Evolutionary conservation across 768 basidiomycete genomes (phyloP).

Genomic region (Dacryopinax spathularia): DNA sequence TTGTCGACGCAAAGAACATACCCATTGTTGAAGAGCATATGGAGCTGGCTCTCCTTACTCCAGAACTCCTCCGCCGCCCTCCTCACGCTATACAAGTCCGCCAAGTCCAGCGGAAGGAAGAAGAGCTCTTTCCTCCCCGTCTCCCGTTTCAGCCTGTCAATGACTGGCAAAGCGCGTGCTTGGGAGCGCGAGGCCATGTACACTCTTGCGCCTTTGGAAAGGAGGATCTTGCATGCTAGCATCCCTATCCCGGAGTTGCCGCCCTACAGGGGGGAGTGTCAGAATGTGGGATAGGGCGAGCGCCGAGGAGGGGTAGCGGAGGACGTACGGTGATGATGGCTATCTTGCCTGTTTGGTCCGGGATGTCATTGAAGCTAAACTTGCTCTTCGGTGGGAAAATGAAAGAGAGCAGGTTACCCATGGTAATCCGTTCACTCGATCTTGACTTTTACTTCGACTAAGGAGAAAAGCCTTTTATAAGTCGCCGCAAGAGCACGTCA

Average conservation of each 20-base stretch:
- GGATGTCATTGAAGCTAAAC: conserved; percentile 22
- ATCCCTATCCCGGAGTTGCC: conserved; percentile 7
- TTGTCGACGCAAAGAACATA: not conserved
- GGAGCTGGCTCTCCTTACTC: conserved; percentile 5
- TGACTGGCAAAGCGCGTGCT: conserved; percentile 25
- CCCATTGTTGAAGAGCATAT: conserved; percentile 11
- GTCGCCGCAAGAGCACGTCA: no score
- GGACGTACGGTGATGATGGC: conserved; percentile 23
- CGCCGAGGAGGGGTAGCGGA: not conserved
- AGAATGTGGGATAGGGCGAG: not conserved
- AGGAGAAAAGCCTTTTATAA: not conserved
- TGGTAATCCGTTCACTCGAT: not conserved
- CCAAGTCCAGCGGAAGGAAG: conserved; percentile 32
- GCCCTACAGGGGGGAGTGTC: not conserved
- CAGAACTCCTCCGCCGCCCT: conserved; percentile 29
- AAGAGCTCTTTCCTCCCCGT: conserved; percentile 35
- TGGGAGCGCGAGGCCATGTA: not conserved
- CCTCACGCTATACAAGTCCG: conserved; percentile 32
- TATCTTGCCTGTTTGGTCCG: conserved; percentile 35
- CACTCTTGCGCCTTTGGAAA: conserved; percentile 10
- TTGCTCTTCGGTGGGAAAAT: conserved; percentile 12
- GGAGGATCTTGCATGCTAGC: conserved; percentile 3
- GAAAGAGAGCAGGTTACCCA: not conserved
- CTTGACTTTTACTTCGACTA: not conserved
- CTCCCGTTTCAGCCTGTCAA: conserved; percentile 35